Evolutionary conservation across 345 rosid genomes (phyloP).

Genomic region (Citrus glauca): DNA sequence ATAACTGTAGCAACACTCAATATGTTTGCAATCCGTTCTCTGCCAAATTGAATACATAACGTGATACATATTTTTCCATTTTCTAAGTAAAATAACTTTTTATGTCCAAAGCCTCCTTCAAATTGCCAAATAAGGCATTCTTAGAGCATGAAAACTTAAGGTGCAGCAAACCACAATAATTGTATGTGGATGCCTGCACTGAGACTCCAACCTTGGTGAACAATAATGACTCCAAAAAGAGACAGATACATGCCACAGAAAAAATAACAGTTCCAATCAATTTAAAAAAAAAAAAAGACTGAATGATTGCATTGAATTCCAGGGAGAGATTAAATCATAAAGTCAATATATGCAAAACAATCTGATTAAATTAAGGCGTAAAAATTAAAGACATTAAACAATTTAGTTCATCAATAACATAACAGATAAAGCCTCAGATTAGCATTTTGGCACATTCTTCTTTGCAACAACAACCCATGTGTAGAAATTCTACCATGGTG

Average conservation of each 20-base stretch:
- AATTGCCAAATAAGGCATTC: not conserved
- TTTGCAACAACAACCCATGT: constrained; percentile 25
- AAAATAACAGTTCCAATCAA: not conserved
- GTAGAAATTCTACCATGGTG: constrained; percentile 18
- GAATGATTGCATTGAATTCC: not conserved
- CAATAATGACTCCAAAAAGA: not conserved
- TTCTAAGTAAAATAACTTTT: not conserved
- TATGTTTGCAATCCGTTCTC: not conserved
- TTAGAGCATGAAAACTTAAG: not conserved
- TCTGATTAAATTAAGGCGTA: no score
- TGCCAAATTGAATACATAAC: no score
- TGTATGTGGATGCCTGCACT: not conserved
- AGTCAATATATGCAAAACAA: not conserved
- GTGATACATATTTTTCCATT: not conserved
- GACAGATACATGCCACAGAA: not conserved
- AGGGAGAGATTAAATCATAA: not conserved
- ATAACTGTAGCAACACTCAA: no score
- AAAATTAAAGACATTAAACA: not conserved
- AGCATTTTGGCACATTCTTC: constrained; percentile 41
- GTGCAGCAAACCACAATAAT: no score
- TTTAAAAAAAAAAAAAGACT: not conserved
- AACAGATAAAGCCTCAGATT: constrained; percentile 28
- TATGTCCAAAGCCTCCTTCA: not conserved
- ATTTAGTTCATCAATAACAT: not conserved
- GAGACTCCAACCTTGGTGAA: not conserved